phyloP scores from a whole-genome alignment of 2,329 filamentous ascomycete genomes.

The Karstenula rhodostoma region DNA sequence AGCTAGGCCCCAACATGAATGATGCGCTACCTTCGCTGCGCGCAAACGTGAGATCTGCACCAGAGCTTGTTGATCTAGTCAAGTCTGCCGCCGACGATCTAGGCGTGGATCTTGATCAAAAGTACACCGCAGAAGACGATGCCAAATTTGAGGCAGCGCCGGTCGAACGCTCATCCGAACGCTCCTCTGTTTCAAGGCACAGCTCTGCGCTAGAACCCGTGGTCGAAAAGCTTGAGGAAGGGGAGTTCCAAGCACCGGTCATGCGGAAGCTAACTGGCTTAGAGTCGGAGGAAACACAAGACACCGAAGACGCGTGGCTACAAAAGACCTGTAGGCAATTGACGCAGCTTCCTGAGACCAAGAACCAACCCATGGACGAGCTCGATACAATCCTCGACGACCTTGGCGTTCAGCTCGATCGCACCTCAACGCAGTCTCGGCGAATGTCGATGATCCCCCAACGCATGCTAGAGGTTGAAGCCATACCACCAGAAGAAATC shows the following conservation, averaged over 20 bases:
- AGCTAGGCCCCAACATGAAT: constrained; percentile 42
- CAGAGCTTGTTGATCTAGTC: constrained; percentile 47
- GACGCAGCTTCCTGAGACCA: constrained; percentile 31
- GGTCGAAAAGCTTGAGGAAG: constrained; percentile 13
- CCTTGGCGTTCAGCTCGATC: constrained; percentile 32
- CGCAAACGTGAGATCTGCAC: constrained; percentile 38
- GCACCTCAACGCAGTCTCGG: constrained; percentile 23
- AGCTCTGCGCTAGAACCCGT: constrained; percentile 1
- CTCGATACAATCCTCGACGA: constrained; percentile 42
- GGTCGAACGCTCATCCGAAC: constrained; percentile 22
- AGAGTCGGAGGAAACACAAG: constrained; percentile 14
- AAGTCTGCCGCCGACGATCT: constrained; percentile 48
- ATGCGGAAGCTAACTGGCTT: neutral
- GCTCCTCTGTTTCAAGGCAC: constrained; percentile 14
- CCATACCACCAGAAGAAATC: constrained; percentile 23
- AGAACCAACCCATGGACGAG: constrained; percentile 33
- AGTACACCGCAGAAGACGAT: constrained; percentile 34
- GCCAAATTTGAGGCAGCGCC: constrained; percentile 34
- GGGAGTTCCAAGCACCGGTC: neutral
- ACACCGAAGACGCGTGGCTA: constrained; percentile 29
- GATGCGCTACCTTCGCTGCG: constrained; percentile 31
- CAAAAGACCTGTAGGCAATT: constrained; percentile 30
- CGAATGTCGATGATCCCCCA: constrained; percentile 21
- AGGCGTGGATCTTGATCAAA: constrained; percentile 40
- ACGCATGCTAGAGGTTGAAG: constrained; percentile 20